Evolutionary conservation across 805 yeast species (phyloP).

Genomic region (Wickerhamomyces sydowiorum): DNA sequence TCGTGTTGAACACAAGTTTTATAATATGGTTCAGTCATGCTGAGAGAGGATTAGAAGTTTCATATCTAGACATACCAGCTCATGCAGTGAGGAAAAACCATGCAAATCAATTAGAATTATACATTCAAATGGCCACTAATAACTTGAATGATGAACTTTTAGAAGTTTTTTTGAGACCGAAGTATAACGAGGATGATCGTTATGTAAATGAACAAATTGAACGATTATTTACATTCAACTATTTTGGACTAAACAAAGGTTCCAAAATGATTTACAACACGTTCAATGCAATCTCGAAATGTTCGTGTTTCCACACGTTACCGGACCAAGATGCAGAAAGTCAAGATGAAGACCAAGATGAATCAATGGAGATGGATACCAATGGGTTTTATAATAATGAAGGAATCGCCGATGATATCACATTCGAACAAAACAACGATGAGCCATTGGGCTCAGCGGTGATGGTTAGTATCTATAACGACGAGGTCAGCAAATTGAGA

Average conservation of each 20-base stretch:
- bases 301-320: conserved; percentile 15
- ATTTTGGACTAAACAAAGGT: conserved; percentile 35
- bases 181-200: conserved; percentile 28
- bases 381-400: not conserved
- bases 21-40: conserved; percentile 33
- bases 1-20: conserved; percentile 30
- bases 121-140: conserved; percentile 8
- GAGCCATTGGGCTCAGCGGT: not conserved
- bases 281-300: conserved; percentile 30
- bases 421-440: not conserved
- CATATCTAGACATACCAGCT: conserved; percentile 21
- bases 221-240: conserved; percentile 28
- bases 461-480: not conserved
- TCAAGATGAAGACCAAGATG: conserved; percentile 1
- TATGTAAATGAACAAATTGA: conserved; percentile 29
- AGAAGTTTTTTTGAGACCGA: conserved; percentile 31
- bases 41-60: conserved; percentile 31
- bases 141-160: conserved; percentile 10
- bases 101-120: conserved; percentile 6
- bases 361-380: not conserved
- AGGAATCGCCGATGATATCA: not conserved
- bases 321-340: not conserved
- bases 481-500: not conserved
- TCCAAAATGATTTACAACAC: conserved; percentile 31
- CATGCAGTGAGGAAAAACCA: conserved; percentile 14